A percentile compares a stretch with the other conserved stretches of the same genome.
These are phyloP conservation scores for Pseudogymnoascus sp. DNA, from an alignment of 2,329 filamentous ascomycete species.

Conservation along the genomic window DNA sequence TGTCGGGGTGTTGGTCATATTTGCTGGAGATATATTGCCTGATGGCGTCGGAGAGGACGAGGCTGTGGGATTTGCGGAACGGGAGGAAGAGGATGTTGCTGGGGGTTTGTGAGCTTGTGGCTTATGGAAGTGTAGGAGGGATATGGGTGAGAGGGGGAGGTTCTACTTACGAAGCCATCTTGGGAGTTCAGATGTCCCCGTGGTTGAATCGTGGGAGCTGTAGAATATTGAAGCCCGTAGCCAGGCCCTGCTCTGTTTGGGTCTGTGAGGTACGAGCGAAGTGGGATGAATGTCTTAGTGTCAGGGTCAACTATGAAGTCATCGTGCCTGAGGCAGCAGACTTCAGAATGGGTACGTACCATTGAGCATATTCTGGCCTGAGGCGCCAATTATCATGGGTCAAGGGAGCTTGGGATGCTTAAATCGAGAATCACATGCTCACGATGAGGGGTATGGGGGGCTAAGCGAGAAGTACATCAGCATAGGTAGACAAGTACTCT, in stretches of 20 bases:
- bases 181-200: neutral
- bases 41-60: conserved; percentile 75
- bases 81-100: conserved; percentile 42
- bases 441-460: neutral
- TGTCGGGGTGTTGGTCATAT: conserved; percentile 97
- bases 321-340: neutral
- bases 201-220: neutral
- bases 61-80: conserved; percentile 75
- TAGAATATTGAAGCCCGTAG: neutral
- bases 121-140: neutral
- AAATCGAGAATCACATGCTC: neutral
- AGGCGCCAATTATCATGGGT: neutral
- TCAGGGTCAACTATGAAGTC: conserved; percentile 1
- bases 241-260: neutral
- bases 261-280: neutral
- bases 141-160: neutral
- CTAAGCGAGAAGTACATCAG: neutral
- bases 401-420: neutral
- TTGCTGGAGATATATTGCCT: conserved; percentile 94
- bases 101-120: neutral
- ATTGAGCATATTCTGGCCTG: neutral
- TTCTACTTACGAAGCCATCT: neutral
- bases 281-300: neutral
- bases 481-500: conserved; percentile 1
- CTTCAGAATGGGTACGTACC: neutral